Base-by-base conservation (phyloP, 495 filamentous ascomycete genomes). In the Daldinia concentrica region DNA sequence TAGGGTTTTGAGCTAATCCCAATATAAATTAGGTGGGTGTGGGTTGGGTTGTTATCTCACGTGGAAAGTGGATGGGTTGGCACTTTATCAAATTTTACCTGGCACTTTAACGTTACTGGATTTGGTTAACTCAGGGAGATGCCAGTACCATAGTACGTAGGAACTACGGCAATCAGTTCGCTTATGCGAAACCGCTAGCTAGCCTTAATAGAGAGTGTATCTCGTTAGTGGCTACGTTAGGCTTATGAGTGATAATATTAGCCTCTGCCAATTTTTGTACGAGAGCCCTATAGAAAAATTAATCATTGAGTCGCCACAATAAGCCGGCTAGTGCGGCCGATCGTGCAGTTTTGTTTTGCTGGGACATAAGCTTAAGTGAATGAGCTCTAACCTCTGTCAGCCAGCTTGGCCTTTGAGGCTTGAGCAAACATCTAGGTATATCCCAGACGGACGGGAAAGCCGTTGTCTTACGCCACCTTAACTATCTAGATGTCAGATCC, bases 231-330 rank as follows among this genome's bases (percentile, higher is more conserved):
- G n/a, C 24, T 9, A 27, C 39, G 24, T 15, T 66, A 41, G 29
- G 24, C 15, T 36, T 22, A 6, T 22, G 26, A 45, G 51, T 55
- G 22, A 26, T 12, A 39, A 50, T 24, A 37, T 30, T 30, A 26
- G 55, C 17, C 12, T 58, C 37, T 19, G 19, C 54, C n/a, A 41
- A 41, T 17, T 41, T 41, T 6, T 15, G 1, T 24, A 24, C 43
- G 11, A 24, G 4, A 24, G 43, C 17, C 15, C 17, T 19, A 14
- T 50, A 12, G 50, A 32, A 39, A 39, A 30, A 50, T 7, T 29
- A 54, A 39, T 27, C 58, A 15, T 56, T 59, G 52, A 45, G 52
- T 74, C 45, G 66, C 66, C 66, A 64, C 71, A 6, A 54, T 58
- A n/a, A 26, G 43, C 22, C 24, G 32, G 26, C 12, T 50, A 2